These are phyloP conservation scores for Hymenoscyphus fraxineus DNA, from an alignment of 2,329 filamentous ascomycete species.

Conservation along the genomic window DNA sequence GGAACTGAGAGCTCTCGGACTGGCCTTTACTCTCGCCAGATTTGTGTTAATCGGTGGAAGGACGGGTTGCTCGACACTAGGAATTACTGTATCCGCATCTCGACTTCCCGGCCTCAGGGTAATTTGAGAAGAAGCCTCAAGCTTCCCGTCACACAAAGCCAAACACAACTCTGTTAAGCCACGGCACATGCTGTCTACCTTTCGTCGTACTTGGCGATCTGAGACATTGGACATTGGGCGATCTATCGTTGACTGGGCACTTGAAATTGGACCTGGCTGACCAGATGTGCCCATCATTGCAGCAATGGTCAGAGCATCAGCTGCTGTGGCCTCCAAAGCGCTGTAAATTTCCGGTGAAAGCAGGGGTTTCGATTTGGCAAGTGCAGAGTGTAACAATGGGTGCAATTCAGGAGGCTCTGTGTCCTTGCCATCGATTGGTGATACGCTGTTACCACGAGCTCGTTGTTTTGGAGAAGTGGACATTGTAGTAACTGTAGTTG, in stretches of 20 bases:
- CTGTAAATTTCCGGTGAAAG: slow-evolving; percentile 70
- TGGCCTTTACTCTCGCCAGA: slow-evolving; percentile 27
- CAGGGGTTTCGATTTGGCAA: slow-evolving; percentile 71
- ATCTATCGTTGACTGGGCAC: slow-evolving; percentile 45
- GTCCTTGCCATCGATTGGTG: slow-evolving; percentile 44
- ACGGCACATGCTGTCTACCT: slow-evolving; percentile 88
- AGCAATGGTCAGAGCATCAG: slow-evolving; percentile 75
- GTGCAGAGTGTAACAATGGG: slow-evolving; percentile 73
- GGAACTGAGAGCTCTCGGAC: slow-evolving; percentile 33
- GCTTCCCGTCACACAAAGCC: slow-evolving; percentile 64
- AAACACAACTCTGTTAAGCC: slow-evolving; percentile 90
- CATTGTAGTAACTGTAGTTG: slow-evolving; percentile 84
- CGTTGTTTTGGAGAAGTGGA: slow-evolving; percentile 79
- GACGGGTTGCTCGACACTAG: slow-evolving; percentile 22
- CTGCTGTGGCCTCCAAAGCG: slow-evolving; percentile 74
- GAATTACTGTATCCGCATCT: slow-evolving; percentile 19
- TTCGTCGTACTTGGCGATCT: slow-evolving; percentile 82
- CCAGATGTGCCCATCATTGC: slow-evolving; percentile 72
- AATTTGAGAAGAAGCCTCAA: slow-evolving; percentile 20
- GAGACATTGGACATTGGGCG: slow-evolving; percentile 45
- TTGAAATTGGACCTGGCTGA: slow-evolving; percentile 64
- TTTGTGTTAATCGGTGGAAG: slow-evolving; percentile 22
- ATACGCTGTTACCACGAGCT: slow-evolving; percentile 47
- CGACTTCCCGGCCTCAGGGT: slow-evolving; percentile 19
- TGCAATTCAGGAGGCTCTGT: slow-evolving; percentile 56